Percentiles rank a stretch among this genome's conserved stretches.
These are phyloP conservation scores for Suillus fuscotomentosus DNA, from an alignment of 768 basidiomycete species.

Conservation along the genomic window DNA sequence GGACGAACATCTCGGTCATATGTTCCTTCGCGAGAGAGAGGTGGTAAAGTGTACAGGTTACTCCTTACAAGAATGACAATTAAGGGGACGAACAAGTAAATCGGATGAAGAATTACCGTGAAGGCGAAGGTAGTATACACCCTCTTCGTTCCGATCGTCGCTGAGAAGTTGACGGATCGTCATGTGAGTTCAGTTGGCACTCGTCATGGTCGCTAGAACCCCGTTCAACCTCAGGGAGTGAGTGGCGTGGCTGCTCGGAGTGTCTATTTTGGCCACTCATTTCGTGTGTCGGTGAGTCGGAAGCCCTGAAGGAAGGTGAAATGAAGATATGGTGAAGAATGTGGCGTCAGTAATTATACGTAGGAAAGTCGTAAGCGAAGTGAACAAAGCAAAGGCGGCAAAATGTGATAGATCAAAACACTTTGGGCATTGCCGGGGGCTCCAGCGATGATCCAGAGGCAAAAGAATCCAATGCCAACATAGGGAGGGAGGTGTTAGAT, in stretches of 20 bases:
- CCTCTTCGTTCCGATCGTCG: constrained; percentile 20
- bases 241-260: constrained; percentile 5
- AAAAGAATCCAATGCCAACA: neutral
- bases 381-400: constrained; percentile 10
- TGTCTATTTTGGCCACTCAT: constrained; percentile 17
- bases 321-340: constrained; percentile 22
- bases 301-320: constrained; percentile 24
- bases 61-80: neutral
- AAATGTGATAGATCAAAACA: constrained; percentile 5
- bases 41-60: constrained; percentile 32
- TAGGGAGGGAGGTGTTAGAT: constrained; percentile 3
- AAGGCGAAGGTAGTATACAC: constrained; percentile 18
- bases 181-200: constrained; percentile 12
- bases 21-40: constrained; percentile 30
- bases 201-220: constrained; percentile 21
- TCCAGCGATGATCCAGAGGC: constrained; percentile 1
- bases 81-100: neutral
- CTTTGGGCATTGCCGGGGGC: neutral
- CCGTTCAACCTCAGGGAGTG: constrained; percentile 12
- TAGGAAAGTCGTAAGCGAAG: constrained; percentile 22
- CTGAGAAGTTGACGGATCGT: constrained; percentile 2
- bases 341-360: constrained; percentile 32
- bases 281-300: constrained; percentile 27
- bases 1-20: constrained; percentile 33
- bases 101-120: neutral